Percentiles rank a stretch among this genome's conserved stretches.
Evolutionary conservation across 768 basidiomycete genomes (phyloP).

Genomic region (Lactifluus pinguis): DNA sequence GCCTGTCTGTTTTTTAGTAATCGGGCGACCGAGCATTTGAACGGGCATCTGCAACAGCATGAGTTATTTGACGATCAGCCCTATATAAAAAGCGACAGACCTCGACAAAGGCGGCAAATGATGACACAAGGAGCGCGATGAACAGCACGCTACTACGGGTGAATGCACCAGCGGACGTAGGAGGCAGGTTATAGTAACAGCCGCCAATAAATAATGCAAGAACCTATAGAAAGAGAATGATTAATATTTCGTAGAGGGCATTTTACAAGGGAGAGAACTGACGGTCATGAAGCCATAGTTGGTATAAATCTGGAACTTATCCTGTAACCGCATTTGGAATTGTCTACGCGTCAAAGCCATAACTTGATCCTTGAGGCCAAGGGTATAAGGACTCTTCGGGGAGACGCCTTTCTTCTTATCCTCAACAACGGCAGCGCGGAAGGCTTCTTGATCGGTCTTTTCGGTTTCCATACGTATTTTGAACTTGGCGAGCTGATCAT

Average conservation of each 20-base stretch:
- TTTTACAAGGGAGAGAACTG: conserved; percentile 39
- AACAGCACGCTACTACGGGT: conserved; percentile 82
- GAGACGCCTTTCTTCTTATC: conserved; percentile 79
- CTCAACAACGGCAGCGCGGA: conserved; percentile 63
- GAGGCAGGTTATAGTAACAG: conserved; percentile 64
- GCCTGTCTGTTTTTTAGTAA: conserved; percentile 55
- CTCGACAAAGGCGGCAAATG: conserved; percentile 66
- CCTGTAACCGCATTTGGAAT: conserved; percentile 65
- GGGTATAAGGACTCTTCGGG: conserved; percentile 74
- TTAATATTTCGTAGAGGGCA: not conserved
- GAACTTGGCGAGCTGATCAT: conserved; percentile 45
- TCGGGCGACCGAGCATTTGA: conserved; percentile 79
- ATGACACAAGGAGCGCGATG: conserved; percentile 53
- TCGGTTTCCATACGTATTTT: conserved; percentile 48
- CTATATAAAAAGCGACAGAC: conserved; percentile 24
- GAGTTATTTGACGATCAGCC: not conserved
- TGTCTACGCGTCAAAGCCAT: conserved; percentile 61
- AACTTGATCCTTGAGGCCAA: conserved; percentile 71
- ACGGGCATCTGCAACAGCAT: conserved; percentile 52
- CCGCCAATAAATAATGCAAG: conserved; percentile 62
- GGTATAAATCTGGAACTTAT: conserved; percentile 68
- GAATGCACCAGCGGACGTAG: conserved; percentile 75
- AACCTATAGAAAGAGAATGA: not conserved
- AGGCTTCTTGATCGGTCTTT: conserved; percentile 61
- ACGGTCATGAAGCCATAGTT: conserved; percentile 52